Percentiles rank a stretch among this genome's conserved stretches.
These are phyloP conservation scores for Boletus patriciae DNA, from an alignment of 768 basidiomycete species.

Conservation along the genomic window DNA sequence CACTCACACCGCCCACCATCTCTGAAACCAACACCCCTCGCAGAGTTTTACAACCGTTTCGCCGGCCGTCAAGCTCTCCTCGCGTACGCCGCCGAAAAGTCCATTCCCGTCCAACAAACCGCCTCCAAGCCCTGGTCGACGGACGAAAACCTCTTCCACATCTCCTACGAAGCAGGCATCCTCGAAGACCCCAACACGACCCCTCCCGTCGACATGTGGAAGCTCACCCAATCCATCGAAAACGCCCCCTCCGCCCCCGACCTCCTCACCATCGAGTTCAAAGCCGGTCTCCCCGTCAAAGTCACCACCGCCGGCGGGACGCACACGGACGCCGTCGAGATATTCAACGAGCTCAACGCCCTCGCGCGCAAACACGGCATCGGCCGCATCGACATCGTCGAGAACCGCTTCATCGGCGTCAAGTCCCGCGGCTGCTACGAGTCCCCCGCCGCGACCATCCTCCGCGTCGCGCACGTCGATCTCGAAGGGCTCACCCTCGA, in stretches of 20 bases:
- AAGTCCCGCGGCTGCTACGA: conserved; percentile 99
- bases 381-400: conserved; percentile 97
- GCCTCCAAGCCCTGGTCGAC: conserved; percentile 98
- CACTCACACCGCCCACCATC: not conserved
- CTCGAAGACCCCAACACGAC: conserved; percentile 95
- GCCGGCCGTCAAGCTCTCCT: conserved; percentile 93
- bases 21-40: not conserved
- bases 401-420: conserved; percentile 99
- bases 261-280: conserved; percentile 81
- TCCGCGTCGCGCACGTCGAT: conserved; percentile 94
- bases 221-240: conserved; percentile 84
- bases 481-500: conserved; percentile 98
- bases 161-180: conserved; percentile 99
- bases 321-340: conserved; percentile 90
- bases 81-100: conserved; percentile 80
- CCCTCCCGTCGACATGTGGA: conserved; percentile 98
- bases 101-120: conserved; percentile 94
- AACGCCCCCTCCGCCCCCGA: conserved; percentile 79
- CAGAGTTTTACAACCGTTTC: conserved; percentile 97
- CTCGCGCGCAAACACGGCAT: conserved; percentile 94
- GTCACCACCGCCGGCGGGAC: conserved; percentile 62
- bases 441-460: conserved; percentile 93
- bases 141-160: conserved; percentile 99
- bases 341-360: conserved; percentile 89
- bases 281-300: conserved; percentile 82